These are phyloP conservation scores for Thalassiosira allenii DNA, from an alignment of 352 stramenopile species.

Conservation along the genomic window DNA sequence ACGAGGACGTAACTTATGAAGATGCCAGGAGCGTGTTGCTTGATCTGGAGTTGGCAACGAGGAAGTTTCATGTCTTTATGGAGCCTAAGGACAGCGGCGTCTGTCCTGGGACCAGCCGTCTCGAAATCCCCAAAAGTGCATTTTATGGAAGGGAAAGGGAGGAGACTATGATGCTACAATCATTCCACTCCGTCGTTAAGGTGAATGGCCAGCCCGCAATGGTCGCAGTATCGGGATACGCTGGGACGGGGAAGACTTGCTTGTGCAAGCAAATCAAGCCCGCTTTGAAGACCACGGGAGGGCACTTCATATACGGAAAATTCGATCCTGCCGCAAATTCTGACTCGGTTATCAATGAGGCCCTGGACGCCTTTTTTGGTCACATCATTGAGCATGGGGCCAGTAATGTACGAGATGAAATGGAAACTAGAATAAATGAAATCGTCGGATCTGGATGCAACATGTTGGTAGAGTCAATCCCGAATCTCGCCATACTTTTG, in stretches of 20 bases:
- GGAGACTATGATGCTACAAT: neutral
- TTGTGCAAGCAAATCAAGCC: slow-evolving; percentile 33
- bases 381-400: neutral
- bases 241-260: slow-evolving; percentile 18
- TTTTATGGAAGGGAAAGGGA: neutral
- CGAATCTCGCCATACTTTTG: slow-evolving; percentile 6
- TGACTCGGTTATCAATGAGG: slow-evolving; percentile 21
- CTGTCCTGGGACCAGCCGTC: no score
- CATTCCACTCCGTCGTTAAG: neutral
- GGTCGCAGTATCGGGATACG: neutral
- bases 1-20: neutral
- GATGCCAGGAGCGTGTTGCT: neutral
- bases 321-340: neutral
- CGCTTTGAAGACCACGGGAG: slow-evolving; percentile 9
- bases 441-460: slow-evolving; percentile 2
- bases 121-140: neutral
- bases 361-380: slow-evolving; percentile 30
- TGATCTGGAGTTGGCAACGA: slow-evolving; percentile 12
- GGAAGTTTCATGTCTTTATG: no score
- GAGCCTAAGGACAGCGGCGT: no score
- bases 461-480: slow-evolving; percentile 5
- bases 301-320: slow-evolving; percentile 32
- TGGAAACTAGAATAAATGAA: slow-evolving; percentile 12
- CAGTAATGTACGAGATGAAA: neutral
- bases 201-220: neutral